phyloP scores from a whole-genome alignment of 1,284 basidiomycete species.

The Macrocystidia cucumis region DNA sequence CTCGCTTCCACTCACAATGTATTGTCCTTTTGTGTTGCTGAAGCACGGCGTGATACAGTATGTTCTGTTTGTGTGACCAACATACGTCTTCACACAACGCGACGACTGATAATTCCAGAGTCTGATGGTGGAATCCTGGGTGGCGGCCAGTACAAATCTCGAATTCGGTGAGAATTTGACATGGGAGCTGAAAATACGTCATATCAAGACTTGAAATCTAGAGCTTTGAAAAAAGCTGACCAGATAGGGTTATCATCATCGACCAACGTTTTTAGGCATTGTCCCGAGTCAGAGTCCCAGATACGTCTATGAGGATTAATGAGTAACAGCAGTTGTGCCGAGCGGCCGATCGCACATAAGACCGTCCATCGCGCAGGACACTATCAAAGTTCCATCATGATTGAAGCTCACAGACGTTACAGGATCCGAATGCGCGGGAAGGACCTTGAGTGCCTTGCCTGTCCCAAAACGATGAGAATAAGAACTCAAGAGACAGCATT shows the following conservation, averaged over 20 bases:
- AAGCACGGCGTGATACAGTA: slow-evolving; percentile 69
- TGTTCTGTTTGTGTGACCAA: slow-evolving; percentile 75
- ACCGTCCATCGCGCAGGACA: slow-evolving; percentile 93
- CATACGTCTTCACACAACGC: slow-evolving; percentile 89
- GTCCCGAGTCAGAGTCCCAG: slow-evolving; percentile 95
- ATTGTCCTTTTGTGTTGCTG: slow-evolving; percentile 45
- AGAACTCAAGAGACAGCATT: neutral
- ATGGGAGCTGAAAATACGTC: slow-evolving; percentile 48
- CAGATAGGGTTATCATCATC: slow-evolving; percentile 95
- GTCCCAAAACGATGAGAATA: slow-evolving; percentile 6
- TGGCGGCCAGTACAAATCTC: slow-evolving; percentile 80
- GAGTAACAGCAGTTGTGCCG: slow-evolving; percentile 4
- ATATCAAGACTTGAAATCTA: slow-evolving; percentile 2
- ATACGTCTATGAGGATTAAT: slow-evolving; percentile 57
- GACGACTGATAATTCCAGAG: slow-evolving; percentile 94
- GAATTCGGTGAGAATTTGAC: slow-evolving; percentile 91
- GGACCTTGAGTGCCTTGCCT: slow-evolving; percentile 73
- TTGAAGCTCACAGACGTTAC: slow-evolving; percentile 93
- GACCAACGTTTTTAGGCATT: slow-evolving; percentile 94
- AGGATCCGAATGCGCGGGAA: slow-evolving; percentile 96
- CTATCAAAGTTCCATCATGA: slow-evolving; percentile 89
- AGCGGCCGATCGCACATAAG: slow-evolving; percentile 76
- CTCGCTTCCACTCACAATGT: slow-evolving; percentile 86
- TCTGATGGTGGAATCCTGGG: slow-evolving; percentile 88
- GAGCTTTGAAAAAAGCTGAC: slow-evolving; percentile 24